Evolutionary conservation across 169 alveolate species (phyloP), one percentile per base, ranked within the genome.

Genomic region (Eimeria sp.): DNA sequence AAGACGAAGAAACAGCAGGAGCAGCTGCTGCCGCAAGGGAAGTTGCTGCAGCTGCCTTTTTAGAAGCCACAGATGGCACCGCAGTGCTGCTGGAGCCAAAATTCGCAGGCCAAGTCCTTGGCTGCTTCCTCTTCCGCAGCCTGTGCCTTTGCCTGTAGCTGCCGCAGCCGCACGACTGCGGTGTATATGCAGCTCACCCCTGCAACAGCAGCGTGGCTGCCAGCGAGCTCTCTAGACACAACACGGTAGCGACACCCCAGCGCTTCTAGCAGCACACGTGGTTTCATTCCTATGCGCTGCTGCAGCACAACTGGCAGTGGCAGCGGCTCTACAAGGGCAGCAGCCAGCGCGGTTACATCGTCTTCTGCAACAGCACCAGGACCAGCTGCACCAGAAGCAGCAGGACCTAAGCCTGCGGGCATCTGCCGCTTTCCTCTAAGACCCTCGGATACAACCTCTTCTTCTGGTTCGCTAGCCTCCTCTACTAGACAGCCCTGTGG

Each of bases 121-220:
- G 87, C 95, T 78, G 86, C 95, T 16, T 92, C 95, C 10, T 75
- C 92, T 45, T 61, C 72, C n/a, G 87, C 86, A 18, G 91, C 95
- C 83, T 92, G 95, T 5, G 95, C 95, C 91, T 92, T 92, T 40
- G 95, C 91, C 27, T 58, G 63, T 30, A 49, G 4, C 51, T 76
- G 91, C 73, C 91, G 75, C 72, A 84, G 87, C 57, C 82, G 86
- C 54, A 92, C 95, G 6, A 92, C 89, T 40, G 95, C 95, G 14
- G 90, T 82, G 51, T 82, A 51, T 20, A 82, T 82, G 25, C 90
- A 82, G 54, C 72, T 47, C 45, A 82, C 90, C 70, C 90, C 90
- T 47, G 90, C 90, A 82, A 82, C 51, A 30, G 90, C 90, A 51
- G 90, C 67, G 49, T 82, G 90, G 47, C 73, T 82, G 34, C 90